Evolutionary conservation across 306 rosid species (phyloP), one percentile per base, ranked within the genome.

Genomic region (Pyrus bretschneideri): DNA sequence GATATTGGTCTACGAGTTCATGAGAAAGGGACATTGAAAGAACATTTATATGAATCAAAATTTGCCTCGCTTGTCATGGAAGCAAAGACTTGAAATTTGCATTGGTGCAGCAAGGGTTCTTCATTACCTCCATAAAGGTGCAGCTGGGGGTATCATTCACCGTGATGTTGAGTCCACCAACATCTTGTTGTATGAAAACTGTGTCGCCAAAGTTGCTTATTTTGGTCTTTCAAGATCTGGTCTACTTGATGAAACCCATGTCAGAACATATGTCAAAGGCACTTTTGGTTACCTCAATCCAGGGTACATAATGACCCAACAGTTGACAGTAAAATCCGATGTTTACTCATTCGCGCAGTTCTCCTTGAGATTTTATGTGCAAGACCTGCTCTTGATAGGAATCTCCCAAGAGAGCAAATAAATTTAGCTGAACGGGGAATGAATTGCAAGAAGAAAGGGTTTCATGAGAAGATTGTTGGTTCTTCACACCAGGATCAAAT

Each of bases 11-110:
- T 83, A 89, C 38, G 93, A 83, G 21, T 89, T 74, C 72, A 79
- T 89, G 88, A 85, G n/a, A 89, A 87, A 0, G 91, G 89, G 42
- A 83, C 84, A n/a, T 38, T 89, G 35, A 85, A 83, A 61, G 91
- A 89, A 25, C 91, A 85, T 71, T 75, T 87, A 29, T 77, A 79
- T 75, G 67, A 46, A 45, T 75, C 89, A 35, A 57, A 57, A 80
- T 9, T 19, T 60, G 17, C 86, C 87, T 49, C 74, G 68, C 35
- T 81, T 87, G 83, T 10, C 88, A 27, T 85, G 89, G 91, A 85
- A 83, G 78, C 86, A 70, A 64, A 81, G 91, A 74, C 89, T 87
- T 38, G 89, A 89, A 49, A 89, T 89, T 35, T 87, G 91, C 75
- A 85, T 83, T 13, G 87, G 87, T 49, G 84, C 91, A 11, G 89